Conservation (phyloP, 345 rosid genomes). For the Aquilaria sinensis region DNA sequence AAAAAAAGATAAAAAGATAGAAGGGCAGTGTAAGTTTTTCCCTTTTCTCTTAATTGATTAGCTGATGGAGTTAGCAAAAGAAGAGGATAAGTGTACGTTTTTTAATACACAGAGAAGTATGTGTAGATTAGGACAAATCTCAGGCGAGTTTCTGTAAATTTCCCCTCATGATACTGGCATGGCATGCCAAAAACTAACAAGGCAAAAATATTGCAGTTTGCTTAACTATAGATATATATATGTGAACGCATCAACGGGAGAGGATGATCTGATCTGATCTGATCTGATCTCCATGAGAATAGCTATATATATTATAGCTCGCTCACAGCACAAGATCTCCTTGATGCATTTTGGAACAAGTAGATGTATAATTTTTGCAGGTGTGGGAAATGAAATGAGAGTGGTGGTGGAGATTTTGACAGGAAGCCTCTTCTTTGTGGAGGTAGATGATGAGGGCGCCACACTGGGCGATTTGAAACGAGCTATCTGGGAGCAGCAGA, state of each 20-base stretch:
- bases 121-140: too few relatives aligned
- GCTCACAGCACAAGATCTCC: background rate
- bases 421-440: slow-evolving; percentile 40
- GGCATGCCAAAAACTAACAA: slow-evolving; percentile 10
- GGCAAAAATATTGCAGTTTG: slow-evolving; percentile 3
- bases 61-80: too few relatives aligned
- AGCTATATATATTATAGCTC: too few relatives aligned
- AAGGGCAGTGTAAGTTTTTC: too few relatives aligned
- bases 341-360: too few relatives aligned
- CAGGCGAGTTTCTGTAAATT: background rate
- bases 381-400: slow-evolving; percentile 31
- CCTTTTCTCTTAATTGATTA: too few relatives aligned
- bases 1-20: too few relatives aligned
- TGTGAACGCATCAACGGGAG: background rate
- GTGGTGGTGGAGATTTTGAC: slow-evolving; percentile 68
- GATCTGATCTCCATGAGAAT: background rate
- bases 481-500: slow-evolving; percentile 41
- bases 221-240: background rate
- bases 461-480: slow-evolving; percentile 50
- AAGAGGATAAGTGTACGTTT: too few relatives aligned
- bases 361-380: background rate
- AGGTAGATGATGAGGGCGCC: slow-evolving; percentile 36
- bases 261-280: background rate
- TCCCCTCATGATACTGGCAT: background rate
- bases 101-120: too few relatives aligned